Evolutionary conservation across 352 stramenopile genomes (phyloP).

Genomic region (Phytophthora brassicae): DNA sequence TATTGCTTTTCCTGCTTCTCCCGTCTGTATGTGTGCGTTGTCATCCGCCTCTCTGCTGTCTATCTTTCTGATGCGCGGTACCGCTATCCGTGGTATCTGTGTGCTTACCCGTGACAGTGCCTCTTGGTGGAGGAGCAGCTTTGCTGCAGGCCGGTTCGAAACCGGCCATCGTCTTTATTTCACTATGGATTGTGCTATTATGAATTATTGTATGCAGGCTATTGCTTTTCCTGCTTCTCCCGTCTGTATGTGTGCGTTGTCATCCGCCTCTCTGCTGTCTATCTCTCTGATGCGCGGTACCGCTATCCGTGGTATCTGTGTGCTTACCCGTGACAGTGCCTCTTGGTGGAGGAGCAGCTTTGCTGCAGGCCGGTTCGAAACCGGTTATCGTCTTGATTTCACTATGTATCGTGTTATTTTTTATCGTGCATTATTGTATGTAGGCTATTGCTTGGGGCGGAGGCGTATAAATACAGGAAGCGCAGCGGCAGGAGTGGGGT

Average conservation of each 20-base stretch:
- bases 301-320: no score
- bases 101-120: background rate
- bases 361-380: slow-evolving; percentile 3
- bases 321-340: background rate
- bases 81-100: no score
- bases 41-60: no score
- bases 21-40: no score
- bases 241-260: no score
- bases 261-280: background rate
- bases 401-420: background rate
- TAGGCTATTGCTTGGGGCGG: background rate
- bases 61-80: background rate
- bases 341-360: slow-evolving; percentile 2
- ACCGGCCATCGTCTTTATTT: background rate
- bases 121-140: slow-evolving; percentile 1
- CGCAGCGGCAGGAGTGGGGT: slow-evolving; percentile 1
- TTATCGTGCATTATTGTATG: background rate
- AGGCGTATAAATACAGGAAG: slow-evolving; percentile 12
- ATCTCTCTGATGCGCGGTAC: background rate
- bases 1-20: no score
- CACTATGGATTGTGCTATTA: background rate
- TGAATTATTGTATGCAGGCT: background rate
- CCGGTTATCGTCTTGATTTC: background rate
- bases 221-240: no score
- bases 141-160: slow-evolving; percentile 3